Conservation (phyloP, 306 rosid genomes). For the Cucurbita pepo region DNA sequence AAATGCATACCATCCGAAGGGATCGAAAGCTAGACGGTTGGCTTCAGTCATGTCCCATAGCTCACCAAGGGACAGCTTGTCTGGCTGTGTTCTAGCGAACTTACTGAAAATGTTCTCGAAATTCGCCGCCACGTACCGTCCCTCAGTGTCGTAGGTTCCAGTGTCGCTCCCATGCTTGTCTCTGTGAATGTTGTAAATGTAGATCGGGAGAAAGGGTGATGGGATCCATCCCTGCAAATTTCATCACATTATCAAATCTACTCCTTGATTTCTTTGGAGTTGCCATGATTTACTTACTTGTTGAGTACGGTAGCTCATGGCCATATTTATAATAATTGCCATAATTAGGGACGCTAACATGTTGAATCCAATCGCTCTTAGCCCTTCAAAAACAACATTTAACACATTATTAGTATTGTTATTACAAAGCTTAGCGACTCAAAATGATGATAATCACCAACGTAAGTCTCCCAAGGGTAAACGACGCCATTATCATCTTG, state of each 20-base stretch:
- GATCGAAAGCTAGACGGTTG: conserved; percentile 43
- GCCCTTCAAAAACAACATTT: conserved; percentile 24
- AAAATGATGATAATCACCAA: conserved; percentile 13
- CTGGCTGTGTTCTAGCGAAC: conserved; percentile 46
- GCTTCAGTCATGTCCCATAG: conserved; percentile 75
- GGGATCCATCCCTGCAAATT: conserved; percentile 55
- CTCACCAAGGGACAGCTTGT: conserved; percentile 49
- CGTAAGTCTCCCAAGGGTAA: conserved; percentile 84
- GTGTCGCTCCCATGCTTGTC: conserved; percentile 79
- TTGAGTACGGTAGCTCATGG: conserved; percentile 50
- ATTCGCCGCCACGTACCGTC: conserved; percentile 61
- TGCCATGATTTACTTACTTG: conserved; percentile 30
- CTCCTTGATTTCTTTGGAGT: background rate
- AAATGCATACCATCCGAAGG: conserved; percentile 37
- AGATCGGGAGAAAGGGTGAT: conserved; percentile 59
- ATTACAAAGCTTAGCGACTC: too few species aligned
- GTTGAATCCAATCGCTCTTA: conserved; percentile 62
- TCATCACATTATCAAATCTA: background rate
- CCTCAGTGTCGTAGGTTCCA: conserved; percentile 70
- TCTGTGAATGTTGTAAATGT: conserved; percentile 52
- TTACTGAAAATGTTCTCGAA: conserved; percentile 63
- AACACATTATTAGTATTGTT: too few species aligned
- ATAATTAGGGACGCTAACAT: conserved; percentile 28
- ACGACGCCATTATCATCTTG: conserved; percentile 56
- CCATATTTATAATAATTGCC: conserved; percentile 25